Base-by-base conservation (phyloP, 163 green algal species). In the Chloromonas sp. region DNA sequence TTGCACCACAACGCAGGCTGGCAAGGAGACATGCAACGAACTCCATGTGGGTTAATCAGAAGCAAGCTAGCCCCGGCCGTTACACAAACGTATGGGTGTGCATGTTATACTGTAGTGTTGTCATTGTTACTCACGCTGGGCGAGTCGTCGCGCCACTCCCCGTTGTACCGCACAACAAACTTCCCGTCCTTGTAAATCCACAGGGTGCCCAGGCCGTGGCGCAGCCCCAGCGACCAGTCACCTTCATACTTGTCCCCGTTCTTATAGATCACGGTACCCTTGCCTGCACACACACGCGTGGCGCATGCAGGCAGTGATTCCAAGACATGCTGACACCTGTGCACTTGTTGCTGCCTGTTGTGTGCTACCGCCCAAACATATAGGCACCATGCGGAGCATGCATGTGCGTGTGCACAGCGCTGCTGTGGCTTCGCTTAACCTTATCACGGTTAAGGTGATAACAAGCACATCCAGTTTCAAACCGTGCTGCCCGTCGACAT, bases 211-310 rank as follows among this genome's bases (percentile, higher is more conserved):
- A 92, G 84, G 3, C 94, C 94, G 70, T 95, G 87, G 1, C 93
- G 82, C 84, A 91, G 84, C 8, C 91, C 93, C 1, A 89, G 79
- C 1, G 83, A 70, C 93, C 93, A 96, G 84, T 95, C 92, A 3
- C 93, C 93, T 61, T 96, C 93, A 83, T 96, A 96, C 82, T 95
- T 95, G 85, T 96, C 89, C 2, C 87, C 89, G 77, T 94, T 95
- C 62, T 92, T 94, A 85, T 96, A 95, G 0, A 92, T 87, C 0
- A 92, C 79, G 57, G 85, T 89, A 61, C 86, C 87, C 86, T 88
- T 91, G 84, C 87, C 86, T 88, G 84, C 76, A 85, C 3, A 1
- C 81, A 70, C 2, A 60, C 2, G 13, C 14, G 14, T 60, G 70
- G 0, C 14, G 70, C 60, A 71, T 71, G 78, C 60, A 60, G 61